phyloP scores from a whole-genome alignment of 23 red algal genomes.

The Porphyridium purpureum region DNA sequence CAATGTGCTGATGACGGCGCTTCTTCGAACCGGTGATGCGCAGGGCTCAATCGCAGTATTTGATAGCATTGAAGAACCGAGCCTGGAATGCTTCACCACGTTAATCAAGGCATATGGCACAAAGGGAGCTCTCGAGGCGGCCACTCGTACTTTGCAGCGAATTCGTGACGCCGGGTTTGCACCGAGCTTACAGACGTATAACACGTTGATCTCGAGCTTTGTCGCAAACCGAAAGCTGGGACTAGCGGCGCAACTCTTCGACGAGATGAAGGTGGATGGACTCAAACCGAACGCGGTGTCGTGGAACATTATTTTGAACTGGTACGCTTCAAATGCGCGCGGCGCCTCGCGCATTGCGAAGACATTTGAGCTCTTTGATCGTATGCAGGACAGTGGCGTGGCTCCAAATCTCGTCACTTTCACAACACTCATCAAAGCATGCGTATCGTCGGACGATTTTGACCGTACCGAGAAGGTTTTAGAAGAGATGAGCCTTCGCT shows the following conservation, averaged over 20 bases:
- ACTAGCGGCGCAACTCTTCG: conserved; percentile 2
- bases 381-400: conserved; percentile 17
- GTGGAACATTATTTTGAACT: conserved; percentile 18
- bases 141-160: not conserved
- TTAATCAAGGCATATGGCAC: conserved; percentile 3
- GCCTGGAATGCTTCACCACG: conserved; percentile 14
- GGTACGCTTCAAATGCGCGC: conserved; percentile 2
- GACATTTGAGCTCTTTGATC: not conserved
- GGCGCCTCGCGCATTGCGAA: not conserved
- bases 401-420: conserved; percentile 3
- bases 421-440: conserved; percentile 11
- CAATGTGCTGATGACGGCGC: conserved; percentile 4
- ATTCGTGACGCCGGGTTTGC: not conserved
- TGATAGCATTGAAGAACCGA: conserved; percentile 3
- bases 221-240: conserved; percentile 1
- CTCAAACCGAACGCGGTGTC: conserved; percentile 8
- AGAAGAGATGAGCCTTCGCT: conserved; percentile 6
- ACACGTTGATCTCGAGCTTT: conserved; percentile 2
- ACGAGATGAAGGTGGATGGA: conserved; percentile 7
- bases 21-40: conserved; percentile 1
- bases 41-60: conserved; percentile 1
- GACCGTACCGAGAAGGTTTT: conserved; percentile 11
- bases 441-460: not conserved
- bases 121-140: not conserved
- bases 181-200: conserved; percentile 10